phyloP scores from a whole-genome alignment of 1,139 yeast genomes.

The Saccharomycopsis phalli region DNA sequence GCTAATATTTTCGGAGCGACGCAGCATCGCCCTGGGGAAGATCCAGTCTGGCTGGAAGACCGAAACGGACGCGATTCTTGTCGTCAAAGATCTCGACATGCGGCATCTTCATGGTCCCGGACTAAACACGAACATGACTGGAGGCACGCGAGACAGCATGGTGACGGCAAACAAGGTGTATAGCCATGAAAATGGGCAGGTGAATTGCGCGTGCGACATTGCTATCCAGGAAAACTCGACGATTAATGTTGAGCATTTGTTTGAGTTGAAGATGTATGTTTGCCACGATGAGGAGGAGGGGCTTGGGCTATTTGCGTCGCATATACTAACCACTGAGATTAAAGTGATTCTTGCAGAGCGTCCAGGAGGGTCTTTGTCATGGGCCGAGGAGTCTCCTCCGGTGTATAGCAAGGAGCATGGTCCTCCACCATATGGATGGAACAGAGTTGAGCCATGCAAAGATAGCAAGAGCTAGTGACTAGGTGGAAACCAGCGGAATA shows the following conservation, averaged over 20 bases:
- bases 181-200: neutral
- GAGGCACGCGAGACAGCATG: neutral
- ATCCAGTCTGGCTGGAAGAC: conserved; percentile 14
- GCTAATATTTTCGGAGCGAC: no score
- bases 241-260: conserved; percentile 1
- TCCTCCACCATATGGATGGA: neutral
- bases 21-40: conserved; percentile 7
- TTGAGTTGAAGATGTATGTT: no score
- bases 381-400: conserved; percentile 12
- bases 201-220: conserved; percentile 9
- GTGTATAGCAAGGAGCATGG: neutral
- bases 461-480: no score
- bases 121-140: neutral
- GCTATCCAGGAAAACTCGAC: neutral
- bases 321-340: conserved; percentile 4
- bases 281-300: no score
- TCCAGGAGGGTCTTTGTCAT: neutral
- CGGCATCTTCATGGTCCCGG: conserved; percentile 5
- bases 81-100: conserved; percentile 1
- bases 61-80: conserved; percentile 3
- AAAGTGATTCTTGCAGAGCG: conserved; percentile 7
- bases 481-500: no score
- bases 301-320: no score
- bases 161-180: neutral
- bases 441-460: no score